phyloP scores from a whole-genome alignment of 1,284 basidiomycete species.

The Melampsora larici-populina region DNA sequence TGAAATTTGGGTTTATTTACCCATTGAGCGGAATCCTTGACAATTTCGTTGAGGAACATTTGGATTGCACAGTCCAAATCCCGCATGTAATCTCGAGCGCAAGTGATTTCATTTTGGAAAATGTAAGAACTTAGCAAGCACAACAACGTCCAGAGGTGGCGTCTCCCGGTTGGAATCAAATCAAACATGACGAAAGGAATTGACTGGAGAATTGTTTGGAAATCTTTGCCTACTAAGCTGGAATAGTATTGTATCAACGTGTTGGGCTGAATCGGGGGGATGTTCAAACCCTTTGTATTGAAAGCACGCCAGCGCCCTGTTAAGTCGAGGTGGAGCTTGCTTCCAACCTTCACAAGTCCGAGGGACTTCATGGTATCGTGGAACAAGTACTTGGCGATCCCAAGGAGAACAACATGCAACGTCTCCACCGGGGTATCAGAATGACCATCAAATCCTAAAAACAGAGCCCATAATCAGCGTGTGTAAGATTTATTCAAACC shows the following conservation, averaged over 20 bases:
- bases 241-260: conserved; percentile 51
- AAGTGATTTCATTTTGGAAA: conserved; percentile 54
- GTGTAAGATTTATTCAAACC: too few relatives aligned
- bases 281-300: too few relatives aligned
- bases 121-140: conserved; percentile 41
- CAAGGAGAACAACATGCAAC: too few relatives aligned
- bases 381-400: too few relatives aligned
- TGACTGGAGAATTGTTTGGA: conserved; percentile 54
- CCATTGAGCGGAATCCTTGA: conserved; percentile 47
- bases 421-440: too few relatives aligned
- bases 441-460: too few relatives aligned
- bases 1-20: conserved; percentile 45
- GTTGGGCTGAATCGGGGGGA: too few relatives aligned
- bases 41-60: neutral
- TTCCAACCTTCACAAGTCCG: too few relatives aligned
- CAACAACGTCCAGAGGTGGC: conserved; percentile 10
- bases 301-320: too few relatives aligned
- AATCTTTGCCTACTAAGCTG: conserved; percentile 55
- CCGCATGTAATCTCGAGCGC: conserved; percentile 53
- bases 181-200: conserved; percentile 55
- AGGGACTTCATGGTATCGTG: too few relatives aligned
- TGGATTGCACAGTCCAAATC: conserved; percentile 27
- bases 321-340: too few relatives aligned
- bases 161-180: conserved; percentile 46
- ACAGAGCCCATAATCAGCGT: too few relatives aligned